Conservation (phyloP, 768 basidiomycete genomes). For the Psilocybe tampanensis region DNA sequence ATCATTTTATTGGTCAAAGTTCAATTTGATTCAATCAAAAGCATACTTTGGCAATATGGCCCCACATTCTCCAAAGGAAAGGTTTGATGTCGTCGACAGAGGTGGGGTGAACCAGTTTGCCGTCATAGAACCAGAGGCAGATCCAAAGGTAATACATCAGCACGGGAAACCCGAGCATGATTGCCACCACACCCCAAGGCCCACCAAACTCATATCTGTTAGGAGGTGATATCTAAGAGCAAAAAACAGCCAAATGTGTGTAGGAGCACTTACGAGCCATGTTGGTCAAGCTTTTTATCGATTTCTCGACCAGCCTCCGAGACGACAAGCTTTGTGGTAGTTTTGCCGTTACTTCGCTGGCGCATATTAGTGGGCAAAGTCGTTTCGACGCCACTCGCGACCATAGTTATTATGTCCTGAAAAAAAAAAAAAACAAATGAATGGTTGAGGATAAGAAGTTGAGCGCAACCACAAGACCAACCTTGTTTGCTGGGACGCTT, state of each 20-base stretch:
- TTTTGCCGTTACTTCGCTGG: constrained; percentile 24
- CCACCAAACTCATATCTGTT: constrained; percentile 98
- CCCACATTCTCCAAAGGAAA: constrained; percentile 82
- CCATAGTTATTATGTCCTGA: constrained; percentile 10
- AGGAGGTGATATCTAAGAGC: constrained; percentile 8
- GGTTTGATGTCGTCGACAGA: constrained; percentile 74
- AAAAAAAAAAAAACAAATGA: background rate
- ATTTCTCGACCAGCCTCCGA: constrained; percentile 74
- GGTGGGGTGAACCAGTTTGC: constrained; percentile 69
- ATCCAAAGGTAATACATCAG: constrained; percentile 99
- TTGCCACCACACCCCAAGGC: constrained; percentile 85
- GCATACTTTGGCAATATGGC: constrained; percentile 74
- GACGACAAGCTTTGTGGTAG: constrained; percentile 36
- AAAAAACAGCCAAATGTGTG: constrained; percentile 1
- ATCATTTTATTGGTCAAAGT: background rate
- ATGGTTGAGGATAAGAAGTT: background rate
- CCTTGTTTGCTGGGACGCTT: background rate
- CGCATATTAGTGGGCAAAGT: constrained; percentile 14
- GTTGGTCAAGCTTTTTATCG: constrained; percentile 75
- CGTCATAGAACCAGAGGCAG: constrained; percentile 95
- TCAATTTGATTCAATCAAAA: background rate
- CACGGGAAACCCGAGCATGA: constrained; percentile 92
- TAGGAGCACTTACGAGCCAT: constrained; percentile 49
- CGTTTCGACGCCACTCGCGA: constrained; percentile 12
- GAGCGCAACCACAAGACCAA: background rate